Evolutionary conservation across 108 stramenopile species (phyloP).

Genomic region (Nitzschia inconspicua): DNA sequence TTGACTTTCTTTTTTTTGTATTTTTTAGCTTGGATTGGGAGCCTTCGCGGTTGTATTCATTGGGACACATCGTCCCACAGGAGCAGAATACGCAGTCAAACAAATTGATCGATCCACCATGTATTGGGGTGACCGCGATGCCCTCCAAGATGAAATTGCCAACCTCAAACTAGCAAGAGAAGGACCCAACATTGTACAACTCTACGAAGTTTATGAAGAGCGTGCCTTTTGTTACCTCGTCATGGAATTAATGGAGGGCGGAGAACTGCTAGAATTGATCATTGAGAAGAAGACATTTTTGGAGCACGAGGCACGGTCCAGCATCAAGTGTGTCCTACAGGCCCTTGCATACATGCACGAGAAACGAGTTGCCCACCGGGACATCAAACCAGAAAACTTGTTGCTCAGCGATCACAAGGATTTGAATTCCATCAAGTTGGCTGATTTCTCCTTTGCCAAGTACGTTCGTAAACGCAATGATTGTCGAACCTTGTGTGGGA

Average conservation of each 20-base stretch:
- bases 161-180: constrained; percentile 49
- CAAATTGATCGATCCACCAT: constrained; percentile 76
- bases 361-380: constrained; percentile 83
- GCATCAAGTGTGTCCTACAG: constrained; percentile 49
- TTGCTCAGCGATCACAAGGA: constrained; percentile 73
- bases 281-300: constrained; percentile 72
- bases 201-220: constrained; percentile 76
- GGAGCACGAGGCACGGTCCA: constrained; percentile 69
- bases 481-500: constrained; percentile 91
- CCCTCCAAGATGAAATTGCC: constrained; percentile 63
- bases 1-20: background rate
- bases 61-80: constrained; percentile 53
- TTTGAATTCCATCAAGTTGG: constrained; percentile 85
- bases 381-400: constrained; percentile 86
- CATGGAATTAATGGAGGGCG: constrained; percentile 82
- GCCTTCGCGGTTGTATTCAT: constrained; percentile 77
- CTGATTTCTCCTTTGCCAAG: constrained; percentile 98
- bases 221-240: constrained; percentile 67
- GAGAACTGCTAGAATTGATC: constrained; percentile 93
- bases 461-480: constrained; percentile 38
- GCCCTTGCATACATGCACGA: constrained; percentile 85
- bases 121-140: constrained; percentile 57
- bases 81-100: constrained; percentile 65
- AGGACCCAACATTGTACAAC: constrained; percentile 79
- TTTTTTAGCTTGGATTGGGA: constrained; percentile 61